Percentiles rank a stretch among this genome's conserved stretches.
Conservation (phyloP, 768 basidiomycete genomes). For the Naganishia vaughanmartiniae region DNA sequence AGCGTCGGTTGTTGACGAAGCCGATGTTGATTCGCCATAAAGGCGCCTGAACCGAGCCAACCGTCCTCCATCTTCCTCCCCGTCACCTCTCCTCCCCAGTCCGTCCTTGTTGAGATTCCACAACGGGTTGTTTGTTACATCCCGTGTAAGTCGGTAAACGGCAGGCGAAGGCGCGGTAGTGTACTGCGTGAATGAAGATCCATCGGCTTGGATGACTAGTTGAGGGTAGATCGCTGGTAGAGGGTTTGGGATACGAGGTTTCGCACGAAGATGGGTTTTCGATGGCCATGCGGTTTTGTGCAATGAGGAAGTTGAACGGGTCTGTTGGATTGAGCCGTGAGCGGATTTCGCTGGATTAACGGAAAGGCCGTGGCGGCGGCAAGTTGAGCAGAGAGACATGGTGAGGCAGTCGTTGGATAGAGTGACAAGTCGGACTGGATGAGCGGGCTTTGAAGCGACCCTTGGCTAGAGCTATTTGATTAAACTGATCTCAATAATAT, state of each 20-base stretch:
- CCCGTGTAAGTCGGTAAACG: constrained; percentile 70
- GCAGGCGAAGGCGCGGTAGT: constrained; percentile 79
- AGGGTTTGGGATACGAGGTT: constrained; percentile 73
- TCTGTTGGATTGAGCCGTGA: constrained; percentile 33
- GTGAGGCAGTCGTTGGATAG: not conserved
- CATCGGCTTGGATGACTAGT: constrained; percentile 79
- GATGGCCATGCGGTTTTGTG: constrained; percentile 80
- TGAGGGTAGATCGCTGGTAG: constrained; percentile 83
- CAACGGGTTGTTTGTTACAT: constrained; percentile 81
- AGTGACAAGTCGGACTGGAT: not conserved
- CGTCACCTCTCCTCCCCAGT: constrained; percentile 27
- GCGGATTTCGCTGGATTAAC: not conserved
- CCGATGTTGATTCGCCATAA: constrained; percentile 10
- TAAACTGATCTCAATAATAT: not conserved
- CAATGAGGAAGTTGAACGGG: constrained; percentile 63
- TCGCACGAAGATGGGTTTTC: constrained; percentile 60
- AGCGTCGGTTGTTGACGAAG: not conserved
- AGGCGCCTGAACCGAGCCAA: constrained; percentile 31
- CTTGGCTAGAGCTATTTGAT: not conserved
- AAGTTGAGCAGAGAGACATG: constrained; percentile 23
- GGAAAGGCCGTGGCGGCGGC: constrained; percentile 12
- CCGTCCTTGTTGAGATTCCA: constrained; percentile 65
- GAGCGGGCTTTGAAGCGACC: not conserved
- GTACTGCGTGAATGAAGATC: constrained; percentile 81
- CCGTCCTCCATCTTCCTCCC: constrained; percentile 32